Evolutionary conservation across 306 rosid genomes (phyloP).

Genomic region (Cicer pinnatifidum): DNA sequence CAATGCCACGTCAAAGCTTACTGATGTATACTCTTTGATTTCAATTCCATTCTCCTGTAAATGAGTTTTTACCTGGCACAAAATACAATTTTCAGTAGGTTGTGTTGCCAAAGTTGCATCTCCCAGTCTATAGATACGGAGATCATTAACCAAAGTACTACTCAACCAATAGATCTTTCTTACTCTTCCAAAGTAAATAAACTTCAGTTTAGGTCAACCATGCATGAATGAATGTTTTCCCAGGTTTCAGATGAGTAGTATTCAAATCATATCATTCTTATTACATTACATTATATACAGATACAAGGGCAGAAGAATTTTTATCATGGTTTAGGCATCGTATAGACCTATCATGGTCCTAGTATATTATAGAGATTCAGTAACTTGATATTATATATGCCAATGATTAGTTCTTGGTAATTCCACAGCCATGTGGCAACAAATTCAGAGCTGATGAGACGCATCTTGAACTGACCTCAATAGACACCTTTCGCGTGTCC

Average conservation of each 20-base stretch:
- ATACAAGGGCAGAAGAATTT: background rate
- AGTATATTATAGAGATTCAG: too few relatives aligned
- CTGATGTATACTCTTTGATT: constrained; percentile 75
- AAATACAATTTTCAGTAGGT: constrained; percentile 21
- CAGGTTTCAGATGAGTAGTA: constrained; percentile 15
- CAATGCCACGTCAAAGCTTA: constrained; percentile 67
- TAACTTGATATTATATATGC: constrained; percentile 21
- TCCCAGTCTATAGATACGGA: constrained; percentile 23
- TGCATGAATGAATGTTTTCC: constrained; percentile 28
- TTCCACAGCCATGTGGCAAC: background rate
- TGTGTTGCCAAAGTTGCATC: constrained; percentile 25
- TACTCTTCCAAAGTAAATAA: constrained; percentile 36
- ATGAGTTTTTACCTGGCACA: constrained; percentile 70
- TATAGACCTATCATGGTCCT: background rate
- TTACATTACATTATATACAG: background rate
- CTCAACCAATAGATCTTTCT: background rate
- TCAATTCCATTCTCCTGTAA: constrained; percentile 74
- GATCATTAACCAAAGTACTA: constrained; percentile 23
- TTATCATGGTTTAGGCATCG: background rate
- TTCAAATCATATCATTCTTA: constrained; percentile 7
- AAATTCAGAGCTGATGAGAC: constrained; percentile 41
- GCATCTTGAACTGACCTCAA: constrained; percentile 69
- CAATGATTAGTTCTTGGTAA: background rate
- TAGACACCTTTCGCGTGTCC: constrained; percentile 77
- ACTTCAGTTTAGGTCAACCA: constrained; percentile 16